phyloP scores from a whole-genome alignment of 2,329 filamentous ascomycete genomes.

The Intubia oerlemansii region DNA sequence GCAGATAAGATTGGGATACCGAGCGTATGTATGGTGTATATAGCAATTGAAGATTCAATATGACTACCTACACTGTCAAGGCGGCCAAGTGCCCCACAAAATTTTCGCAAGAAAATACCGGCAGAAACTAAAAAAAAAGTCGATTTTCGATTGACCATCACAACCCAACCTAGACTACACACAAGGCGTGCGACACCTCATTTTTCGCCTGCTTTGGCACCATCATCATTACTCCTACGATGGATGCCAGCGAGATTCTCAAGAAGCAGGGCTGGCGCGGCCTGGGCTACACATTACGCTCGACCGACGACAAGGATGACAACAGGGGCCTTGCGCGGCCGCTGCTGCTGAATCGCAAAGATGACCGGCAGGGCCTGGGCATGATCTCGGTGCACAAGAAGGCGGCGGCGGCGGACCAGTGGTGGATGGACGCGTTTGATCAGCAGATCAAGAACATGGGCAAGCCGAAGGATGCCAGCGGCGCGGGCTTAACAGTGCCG shows the following conservation, averaged over 20 bases:
- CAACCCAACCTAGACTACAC: too few species aligned
- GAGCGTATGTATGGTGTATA: too few species aligned
- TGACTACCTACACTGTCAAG: too few species aligned
- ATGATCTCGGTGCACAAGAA: conserved; percentile 44
- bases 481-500: conserved; percentile 17
- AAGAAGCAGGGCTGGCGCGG: conserved; percentile 80
- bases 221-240: too few species aligned
- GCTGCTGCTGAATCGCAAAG: conserved; percentile 63
- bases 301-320: conserved; percentile 43
- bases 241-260: conserved; percentile 73
- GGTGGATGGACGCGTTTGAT: conserved; percentile 95
- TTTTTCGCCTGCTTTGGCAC: too few species aligned
- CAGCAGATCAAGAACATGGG: conserved; percentile 68
- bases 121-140: too few species aligned
- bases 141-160: too few species aligned
- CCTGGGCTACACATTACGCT: conserved; percentile 69
- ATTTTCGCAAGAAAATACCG: too few species aligned
- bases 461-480: conserved; percentile 26
- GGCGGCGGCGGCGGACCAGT: conserved; percentile 54
- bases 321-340: conserved; percentile 74
- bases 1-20: too few species aligned
- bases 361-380: conserved; percentile 62
- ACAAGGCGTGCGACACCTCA: too few species aligned
- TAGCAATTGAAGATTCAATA: too few species aligned
- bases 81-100: too few species aligned